These are phyloP conservation scores for Erodium trifolium DNA, from an alignment of 441 rosid genomes.

Conservation along the genomic window DNA sequence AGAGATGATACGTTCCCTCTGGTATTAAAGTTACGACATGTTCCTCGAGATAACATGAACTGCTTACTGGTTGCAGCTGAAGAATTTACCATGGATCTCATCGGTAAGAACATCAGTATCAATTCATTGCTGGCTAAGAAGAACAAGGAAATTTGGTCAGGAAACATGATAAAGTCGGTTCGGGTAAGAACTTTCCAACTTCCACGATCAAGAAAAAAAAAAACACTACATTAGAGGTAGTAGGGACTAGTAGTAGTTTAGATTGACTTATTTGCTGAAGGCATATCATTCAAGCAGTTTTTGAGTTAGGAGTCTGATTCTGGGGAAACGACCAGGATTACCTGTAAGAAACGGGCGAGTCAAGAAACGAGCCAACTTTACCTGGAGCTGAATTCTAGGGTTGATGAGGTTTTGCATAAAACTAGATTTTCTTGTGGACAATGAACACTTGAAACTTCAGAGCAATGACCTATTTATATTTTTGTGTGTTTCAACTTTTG, in stretches of 20 bases:
- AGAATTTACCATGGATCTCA: background rate
- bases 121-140: too few relatives aligned
- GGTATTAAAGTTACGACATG: background rate
- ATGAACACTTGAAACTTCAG: too few relatives aligned
- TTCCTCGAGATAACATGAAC: background rate
- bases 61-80: background rate
- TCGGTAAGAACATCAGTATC: too few relatives aligned
- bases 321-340: background rate
- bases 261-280: too few relatives aligned
- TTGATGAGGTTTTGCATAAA: background rate
- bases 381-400: background rate
- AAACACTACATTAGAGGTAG: too few relatives aligned
- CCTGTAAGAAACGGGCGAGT: background rate
- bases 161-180: too few relatives aligned
- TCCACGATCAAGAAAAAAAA: background rate
- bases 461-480: too few relatives aligned
- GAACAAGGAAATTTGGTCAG: too few relatives aligned
- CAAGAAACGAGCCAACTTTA: background rate
- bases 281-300: background rate
- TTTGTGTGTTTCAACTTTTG: too few relatives aligned
- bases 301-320: background rate
- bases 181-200: background rate
- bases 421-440: too few relatives aligned
- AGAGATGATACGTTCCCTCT: background rate
- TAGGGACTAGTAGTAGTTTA: too few relatives aligned